These are phyloP conservation scores for Byssochlamys sp. DNA, from an alignment of 2,329 filamentous ascomycete genomes.

Conservation along the genomic window DNA sequence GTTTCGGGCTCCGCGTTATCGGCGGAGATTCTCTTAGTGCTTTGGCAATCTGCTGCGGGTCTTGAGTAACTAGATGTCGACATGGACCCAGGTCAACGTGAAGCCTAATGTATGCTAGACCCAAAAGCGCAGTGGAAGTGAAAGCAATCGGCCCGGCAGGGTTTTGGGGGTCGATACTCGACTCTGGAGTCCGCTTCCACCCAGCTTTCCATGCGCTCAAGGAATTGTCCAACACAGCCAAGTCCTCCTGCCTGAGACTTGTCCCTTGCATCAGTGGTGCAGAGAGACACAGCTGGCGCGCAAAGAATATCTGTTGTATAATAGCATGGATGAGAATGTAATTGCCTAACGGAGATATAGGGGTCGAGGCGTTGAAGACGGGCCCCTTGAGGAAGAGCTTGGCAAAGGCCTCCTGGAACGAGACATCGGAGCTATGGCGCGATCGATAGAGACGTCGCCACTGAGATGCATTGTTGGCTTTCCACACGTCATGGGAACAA, in stretches of 20 bases:
- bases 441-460: constrained; percentile 38
- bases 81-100: constrained; percentile 41
- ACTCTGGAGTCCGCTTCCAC: constrained; percentile 46
- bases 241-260: constrained; percentile 36
- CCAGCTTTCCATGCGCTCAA: constrained; percentile 43
- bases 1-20: constrained; percentile 34
- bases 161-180: constrained; percentile 45
- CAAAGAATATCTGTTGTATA: constrained; percentile 47
- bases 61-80: constrained; percentile 38
- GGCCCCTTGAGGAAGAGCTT: constrained; percentile 34
- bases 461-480: constrained; percentile 40
- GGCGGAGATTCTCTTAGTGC: constrained; percentile 36
- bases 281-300: constrained; percentile 39
- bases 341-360: constrained; percentile 43
- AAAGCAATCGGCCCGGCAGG: constrained; percentile 46
- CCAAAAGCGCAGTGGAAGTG: constrained; percentile 40
- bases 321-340: constrained; percentile 47
- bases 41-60: constrained; percentile 37
- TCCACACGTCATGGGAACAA: constrained; percentile 47
- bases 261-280: constrained; percentile 34
- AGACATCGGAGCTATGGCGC: constrained; percentile 24
- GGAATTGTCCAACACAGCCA: constrained; percentile 37
- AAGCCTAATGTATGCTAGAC: constrained; percentile 39
- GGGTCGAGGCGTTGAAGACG: constrained; percentile 23
- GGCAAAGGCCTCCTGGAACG: constrained; percentile 38